phyloP scores from a whole-genome alignment of 768 basidiomycete genomes.

The Auriscalpium orientale region DNA sequence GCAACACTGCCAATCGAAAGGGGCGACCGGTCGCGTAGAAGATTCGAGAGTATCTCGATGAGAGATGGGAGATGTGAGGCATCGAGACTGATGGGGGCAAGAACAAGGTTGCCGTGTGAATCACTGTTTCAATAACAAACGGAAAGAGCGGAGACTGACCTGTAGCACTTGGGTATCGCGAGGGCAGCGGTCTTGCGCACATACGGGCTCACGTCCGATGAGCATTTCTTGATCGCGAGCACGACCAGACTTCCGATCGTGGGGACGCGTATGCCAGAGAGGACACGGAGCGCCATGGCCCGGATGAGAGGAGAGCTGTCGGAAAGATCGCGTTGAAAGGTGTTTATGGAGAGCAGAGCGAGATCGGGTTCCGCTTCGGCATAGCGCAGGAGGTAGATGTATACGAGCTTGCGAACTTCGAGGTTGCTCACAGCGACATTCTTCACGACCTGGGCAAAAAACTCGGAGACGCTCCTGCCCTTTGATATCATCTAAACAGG shows the following conservation, averaged over 20 bases:
- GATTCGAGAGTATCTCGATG: conserved; percentile 55
- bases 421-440: conserved; percentile 90
- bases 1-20: conserved; percentile 83
- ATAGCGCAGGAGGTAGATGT: conserved; percentile 94
- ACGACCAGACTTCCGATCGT: conserved; percentile 83
- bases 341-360: conserved; percentile 93
- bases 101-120: not conserved
- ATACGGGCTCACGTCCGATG: conserved; percentile 87
- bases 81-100: conserved; percentile 54
- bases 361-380: conserved; percentile 92
- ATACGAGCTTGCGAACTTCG: conserved; percentile 93
- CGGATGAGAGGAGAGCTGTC: conserved; percentile 92
- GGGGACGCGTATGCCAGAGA: conserved; percentile 86
- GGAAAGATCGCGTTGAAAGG: conserved; percentile 93
- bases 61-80: conserved; percentile 62
- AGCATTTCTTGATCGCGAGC: conserved; percentile 87
- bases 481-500: conserved; percentile 79
- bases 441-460: conserved; percentile 96
- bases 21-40: conserved; percentile 70
- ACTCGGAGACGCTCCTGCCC: conserved; percentile 82
- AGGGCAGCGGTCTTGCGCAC: conserved; percentile 90
- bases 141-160: conserved; percentile 36
- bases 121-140: not conserved
- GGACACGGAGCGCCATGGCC: conserved; percentile 90
- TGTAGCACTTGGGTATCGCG: conserved; percentile 80